phyloP scores from a whole-genome alignment of 495 filamentous ascomycete species.

The Annulohypoxylon bovei region DNA sequence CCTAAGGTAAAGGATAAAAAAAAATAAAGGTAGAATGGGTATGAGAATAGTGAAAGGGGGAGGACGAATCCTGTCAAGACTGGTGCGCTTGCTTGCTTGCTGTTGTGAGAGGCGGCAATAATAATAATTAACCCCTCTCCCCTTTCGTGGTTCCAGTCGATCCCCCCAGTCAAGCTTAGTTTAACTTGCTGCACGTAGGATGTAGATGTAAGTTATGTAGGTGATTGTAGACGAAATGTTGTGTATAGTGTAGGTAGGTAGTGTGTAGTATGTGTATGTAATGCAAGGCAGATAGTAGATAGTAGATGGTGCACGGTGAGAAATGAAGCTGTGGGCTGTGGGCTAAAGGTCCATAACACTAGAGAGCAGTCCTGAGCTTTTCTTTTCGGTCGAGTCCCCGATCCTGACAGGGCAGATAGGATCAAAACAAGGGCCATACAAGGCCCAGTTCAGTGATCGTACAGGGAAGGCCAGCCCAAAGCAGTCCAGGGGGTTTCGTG shows the following conservation, averaged over 20 bases:
- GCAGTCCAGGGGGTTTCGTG: background rate
- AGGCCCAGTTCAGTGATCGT: background rate
- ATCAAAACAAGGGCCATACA: conserved; percentile 1
- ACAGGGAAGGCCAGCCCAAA: conserved; percentile 4
- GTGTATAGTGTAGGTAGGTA: background rate
- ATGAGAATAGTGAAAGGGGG: background rate
- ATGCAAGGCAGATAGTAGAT: conserved; percentile 11
- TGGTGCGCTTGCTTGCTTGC: conserved; percentile 29
- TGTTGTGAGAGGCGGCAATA: conserved; percentile 10
- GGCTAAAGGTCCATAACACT: conserved; percentile 33
- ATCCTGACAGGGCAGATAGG: conserved; percentile 30
- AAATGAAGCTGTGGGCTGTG: conserved; percentile 35
- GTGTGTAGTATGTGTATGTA: background rate
- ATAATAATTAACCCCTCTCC: conserved; percentile 28
- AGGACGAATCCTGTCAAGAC: background rate
- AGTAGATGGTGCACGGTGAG: conserved; percentile 27
- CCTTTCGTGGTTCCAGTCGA: conserved; percentile 33
- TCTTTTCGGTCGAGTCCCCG: conserved; percentile 33
- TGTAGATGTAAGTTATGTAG: background rate
- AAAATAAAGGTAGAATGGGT: background rate
- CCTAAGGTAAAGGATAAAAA: background rate
- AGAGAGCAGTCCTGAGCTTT: conserved; percentile 16
- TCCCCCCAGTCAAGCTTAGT: conserved; percentile 20
- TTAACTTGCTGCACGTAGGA: conserved; percentile 7
- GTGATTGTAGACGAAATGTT: background rate